Base-by-base conservation (phyloP, 2,329 filamentous ascomycete species). In the Helminthosporium solani region DNA sequence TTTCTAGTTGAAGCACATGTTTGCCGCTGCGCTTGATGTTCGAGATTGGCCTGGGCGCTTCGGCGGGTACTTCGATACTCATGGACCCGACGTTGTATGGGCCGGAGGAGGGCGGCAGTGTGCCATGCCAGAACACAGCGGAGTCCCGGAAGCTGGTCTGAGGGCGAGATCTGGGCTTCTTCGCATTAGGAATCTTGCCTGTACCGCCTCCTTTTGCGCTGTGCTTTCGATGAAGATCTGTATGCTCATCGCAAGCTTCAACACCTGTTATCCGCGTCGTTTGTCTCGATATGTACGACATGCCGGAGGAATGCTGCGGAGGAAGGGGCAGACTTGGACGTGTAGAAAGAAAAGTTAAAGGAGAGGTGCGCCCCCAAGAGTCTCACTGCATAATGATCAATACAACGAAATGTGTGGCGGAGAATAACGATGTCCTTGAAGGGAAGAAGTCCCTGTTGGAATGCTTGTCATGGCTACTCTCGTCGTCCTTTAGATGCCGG, bases 31-130 rank as follows among this genome's bases (percentile, higher is more conserved):
- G 68, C 27, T 68, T 78, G 44, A 81, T 80, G 43, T 78, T 58
- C 1, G 77, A 78, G 53, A 81, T 77, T 0, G 70, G 59, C 28
- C 73, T 66, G 1, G 78, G 77, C 15, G 74, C 56, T 28, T 71
- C 57, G 7, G 67, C 78, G 0, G 78, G 77, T 0, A 81, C 70
- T 62, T 82, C 79, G 31, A 81, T 74, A 44, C 80, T 78, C 73
- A 81, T 79, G n/a, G 56, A 62, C 2, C 59, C 60, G n/a, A 66
- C 67, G 18, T 67, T 72, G 55, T 81, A 81, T 1, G 78, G 78
- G 0, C 78, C 78, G 4, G 77, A 76, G 34, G 79, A 77, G 7
- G 70, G 70, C 3, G 78, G 78, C 3, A 81, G 54, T 6, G 73
- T 66, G 25, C 73, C 61, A 42, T 73, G 72, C 0, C 73, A 60